Evolutionary conservation across 1,284 basidiomycete species (phyloP).

Genomic region (Pholiota adiposa): DNA sequence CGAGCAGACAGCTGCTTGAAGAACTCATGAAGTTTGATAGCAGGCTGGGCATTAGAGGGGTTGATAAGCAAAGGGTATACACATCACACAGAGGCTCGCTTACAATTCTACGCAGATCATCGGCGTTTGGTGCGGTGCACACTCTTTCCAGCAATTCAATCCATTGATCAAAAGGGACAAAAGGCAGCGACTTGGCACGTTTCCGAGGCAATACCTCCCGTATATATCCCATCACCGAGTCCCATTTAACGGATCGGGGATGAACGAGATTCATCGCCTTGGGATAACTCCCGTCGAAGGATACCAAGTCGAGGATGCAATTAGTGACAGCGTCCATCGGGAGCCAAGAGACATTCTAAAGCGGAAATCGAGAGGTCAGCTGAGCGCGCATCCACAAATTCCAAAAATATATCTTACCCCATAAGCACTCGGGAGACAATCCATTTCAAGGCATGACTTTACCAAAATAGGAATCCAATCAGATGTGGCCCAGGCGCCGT

Average conservation of each 20-base stretch:
- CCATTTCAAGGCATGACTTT: conserved; percentile 33
- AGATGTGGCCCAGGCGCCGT: conserved; percentile 44
- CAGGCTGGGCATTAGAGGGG: conserved; percentile 16
- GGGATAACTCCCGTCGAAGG: background rate
- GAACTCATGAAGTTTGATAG: conserved; percentile 12
- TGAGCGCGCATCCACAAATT: background rate
- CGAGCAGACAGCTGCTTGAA: conserved; percentile 3
- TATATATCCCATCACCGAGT: conserved; percentile 6
- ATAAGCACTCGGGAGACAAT: conserved; percentile 30
- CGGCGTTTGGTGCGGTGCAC: background rate
- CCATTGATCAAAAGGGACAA: conserved; percentile 8
- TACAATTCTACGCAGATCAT: conserved; percentile 6
- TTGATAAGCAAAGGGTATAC: too few species aligned
- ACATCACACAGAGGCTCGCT: too few species aligned
- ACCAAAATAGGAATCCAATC: conserved; percentile 52
- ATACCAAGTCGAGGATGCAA: conserved; percentile 7
- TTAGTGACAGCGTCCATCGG: conserved; percentile 4
- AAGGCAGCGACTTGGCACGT: background rate
- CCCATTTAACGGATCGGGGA: conserved; percentile 4
- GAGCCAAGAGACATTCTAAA: conserved; percentile 23
- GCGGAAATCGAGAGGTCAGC: conserved; percentile 10
- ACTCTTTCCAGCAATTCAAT: background rate
- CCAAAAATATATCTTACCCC: conserved; percentile 32
- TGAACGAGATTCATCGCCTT: conserved; percentile 16
- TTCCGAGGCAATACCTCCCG: background rate